A percentile compares a stretch with the other conserved stretches of the same genome.
phyloP scores from a whole-genome alignment of 345 rosid genomes.

The Populus davidiana region DNA sequence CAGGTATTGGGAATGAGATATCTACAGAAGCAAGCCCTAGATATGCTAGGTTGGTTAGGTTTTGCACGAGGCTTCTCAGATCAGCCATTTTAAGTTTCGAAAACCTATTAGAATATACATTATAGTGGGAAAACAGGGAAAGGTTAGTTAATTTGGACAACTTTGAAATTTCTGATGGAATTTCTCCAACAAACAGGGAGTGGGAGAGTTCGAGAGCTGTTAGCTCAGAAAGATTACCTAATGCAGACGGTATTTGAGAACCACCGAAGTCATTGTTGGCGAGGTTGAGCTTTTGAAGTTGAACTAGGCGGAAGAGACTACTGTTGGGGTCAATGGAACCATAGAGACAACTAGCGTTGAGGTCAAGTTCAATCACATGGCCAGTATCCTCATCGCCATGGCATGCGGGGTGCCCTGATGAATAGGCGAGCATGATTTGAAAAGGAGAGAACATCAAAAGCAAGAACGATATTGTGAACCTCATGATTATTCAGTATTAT shows the following conservation, averaged over 20 bases:
- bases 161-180: constrained; percentile 8
- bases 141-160: constrained; percentile 7
- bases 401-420: not conserved
- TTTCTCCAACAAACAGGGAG: not conserved
- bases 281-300: constrained; percentile 19
- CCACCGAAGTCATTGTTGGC: constrained; percentile 14
- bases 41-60: too few relatives aligned
- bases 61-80: too few relatives aligned
- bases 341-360: constrained; percentile 12
- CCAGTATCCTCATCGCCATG: not conserved
- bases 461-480: too few relatives aligned
- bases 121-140: not conserved
- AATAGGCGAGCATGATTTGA: not conserved
- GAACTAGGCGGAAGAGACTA: constrained; percentile 15
- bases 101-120: not conserved
- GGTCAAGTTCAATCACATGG: too few relatives aligned
- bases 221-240: constrained; percentile 1
- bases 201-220: constrained; percentile 10
- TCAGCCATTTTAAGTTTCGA: not conserved
- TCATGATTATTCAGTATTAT: too few relatives aligned
- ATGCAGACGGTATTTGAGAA: constrained; percentile 11
- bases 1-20: too few relatives aligned
- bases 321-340: constrained; percentile 21
- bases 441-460: too few relatives aligned
- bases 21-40: too few relatives aligned